Evolutionary conservation across 1,284 basidiomycete genomes (phyloP).

Genomic region (Ceratobasidium sp.): DNA sequence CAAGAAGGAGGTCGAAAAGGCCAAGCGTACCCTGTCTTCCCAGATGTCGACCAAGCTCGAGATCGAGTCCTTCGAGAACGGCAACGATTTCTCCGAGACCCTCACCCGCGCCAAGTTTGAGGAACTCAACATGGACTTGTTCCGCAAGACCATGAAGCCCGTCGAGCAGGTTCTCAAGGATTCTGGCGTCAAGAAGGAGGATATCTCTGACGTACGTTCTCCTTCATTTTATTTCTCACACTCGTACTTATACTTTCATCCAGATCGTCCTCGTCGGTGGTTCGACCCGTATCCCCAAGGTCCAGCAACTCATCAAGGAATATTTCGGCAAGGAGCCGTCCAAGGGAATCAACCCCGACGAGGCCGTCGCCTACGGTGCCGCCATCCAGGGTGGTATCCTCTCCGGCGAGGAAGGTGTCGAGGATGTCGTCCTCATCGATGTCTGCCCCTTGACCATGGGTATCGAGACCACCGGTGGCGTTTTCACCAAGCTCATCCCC

Average conservation of each 20-base stretch:
- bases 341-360: constrained; percentile 95
- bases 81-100: constrained; percentile 97
- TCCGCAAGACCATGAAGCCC: constrained; percentile 99
- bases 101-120: constrained; percentile 99
- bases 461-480: constrained; percentile 98
- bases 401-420: constrained; percentile 85
- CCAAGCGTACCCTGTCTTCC: constrained; percentile 93
- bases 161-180: constrained; percentile 99
- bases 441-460: constrained; percentile 94
- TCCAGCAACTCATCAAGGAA: constrained; percentile 95
- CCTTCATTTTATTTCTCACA: background rate
- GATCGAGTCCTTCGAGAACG: constrained; percentile 89
- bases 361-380: constrained; percentile 96
- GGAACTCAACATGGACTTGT: constrained; percentile 98
- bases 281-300: constrained; percentile 98
- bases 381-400: constrained; percentile 98
- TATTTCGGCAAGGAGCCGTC: constrained; percentile 95
- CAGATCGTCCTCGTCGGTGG: constrained; percentile 92
- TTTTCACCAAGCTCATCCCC: constrained; percentile 96
- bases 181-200: constrained; percentile 97
- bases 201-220: constrained; percentile 84
- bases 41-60: constrained; percentile 81
- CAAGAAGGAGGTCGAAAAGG: constrained; percentile 98
- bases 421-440: constrained; percentile 93
- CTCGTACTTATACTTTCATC: background rate